A percentile compares a stretch with the other conserved stretches of the same genome.
Evolutionary conservation across 345 rosid species (phyloP).

Genomic region (Isatis tinctoria): DNA sequence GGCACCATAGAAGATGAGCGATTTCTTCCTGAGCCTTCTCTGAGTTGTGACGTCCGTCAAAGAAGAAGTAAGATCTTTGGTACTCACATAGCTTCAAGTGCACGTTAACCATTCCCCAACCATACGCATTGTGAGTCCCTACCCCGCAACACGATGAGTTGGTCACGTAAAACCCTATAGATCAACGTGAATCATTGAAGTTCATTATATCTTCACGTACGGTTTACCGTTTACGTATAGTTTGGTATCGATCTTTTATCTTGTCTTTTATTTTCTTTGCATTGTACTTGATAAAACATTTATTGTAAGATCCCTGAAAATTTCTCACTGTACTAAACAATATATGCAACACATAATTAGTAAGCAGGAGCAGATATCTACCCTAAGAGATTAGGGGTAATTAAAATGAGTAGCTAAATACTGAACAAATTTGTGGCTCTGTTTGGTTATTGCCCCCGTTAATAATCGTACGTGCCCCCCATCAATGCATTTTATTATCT

Average conservation of each 20-base stretch:
- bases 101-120: slow-evolving; percentile 17
- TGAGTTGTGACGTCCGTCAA: slow-evolving; percentile 31
- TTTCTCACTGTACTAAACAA: not conserved
- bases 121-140: slow-evolving; percentile 24
- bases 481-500: too few species aligned
- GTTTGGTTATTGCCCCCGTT: too few species aligned
- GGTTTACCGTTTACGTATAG: not conserved
- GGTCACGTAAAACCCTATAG: slow-evolving; percentile 12
- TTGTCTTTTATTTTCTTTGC: not conserved
- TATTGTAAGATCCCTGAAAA: not conserved
- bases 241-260: not conserved
- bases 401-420: too few species aligned
- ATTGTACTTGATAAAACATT: not conserved
- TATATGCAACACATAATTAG: not conserved
- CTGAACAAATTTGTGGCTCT: too few species aligned
- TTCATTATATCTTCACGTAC: not conserved
- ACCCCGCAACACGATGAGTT: slow-evolving; percentile 27
- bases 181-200: not conserved
- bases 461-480: too few species aligned
- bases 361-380: too few species aligned
- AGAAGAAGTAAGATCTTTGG: slow-evolving; percentile 28
- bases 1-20: slow-evolving; percentile 27
- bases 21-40: slow-evolving; percentile 28
- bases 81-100: slow-evolving; percentile 32
- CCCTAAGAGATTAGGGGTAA: too few species aligned